phyloP scores from a whole-genome alignment of 2,329 filamentous ascomycete genomes.

The Fusarium heterosporum region DNA sequence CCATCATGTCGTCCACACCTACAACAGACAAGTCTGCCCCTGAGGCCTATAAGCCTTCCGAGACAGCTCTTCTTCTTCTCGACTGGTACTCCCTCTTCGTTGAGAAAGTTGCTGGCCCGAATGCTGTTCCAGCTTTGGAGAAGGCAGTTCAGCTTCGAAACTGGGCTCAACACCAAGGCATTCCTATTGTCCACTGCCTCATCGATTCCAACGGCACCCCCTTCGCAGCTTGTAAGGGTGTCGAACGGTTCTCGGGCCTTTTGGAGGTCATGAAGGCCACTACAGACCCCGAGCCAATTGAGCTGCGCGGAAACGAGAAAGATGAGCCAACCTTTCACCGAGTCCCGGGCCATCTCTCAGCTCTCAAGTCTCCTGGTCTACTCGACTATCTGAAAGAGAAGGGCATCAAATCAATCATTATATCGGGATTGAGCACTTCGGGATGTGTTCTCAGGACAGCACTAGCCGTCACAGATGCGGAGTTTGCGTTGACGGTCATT shows the following conservation, averaged over 20 bases:
- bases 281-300: conserved; percentile 2
- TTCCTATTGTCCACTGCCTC: conserved; percentile 7
- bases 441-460: conserved; percentile 8
- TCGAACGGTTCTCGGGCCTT: not conserved
- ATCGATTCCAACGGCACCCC: not conserved
- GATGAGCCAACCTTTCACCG: not conserved
- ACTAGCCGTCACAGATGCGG: not conserved
- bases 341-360: not conserved
- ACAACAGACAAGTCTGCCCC: not conserved
- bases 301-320: not conserved
- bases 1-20: not conserved
- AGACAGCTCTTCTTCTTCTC: conserved; percentile 5
- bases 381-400: not conserved
- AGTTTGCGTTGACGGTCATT: conserved; percentile 6
- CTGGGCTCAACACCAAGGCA: conserved; percentile 10
- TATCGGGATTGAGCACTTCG: conserved; percentile 3
- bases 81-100: conserved; percentile 13
- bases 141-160: not conserved
- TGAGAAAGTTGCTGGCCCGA: not conserved
- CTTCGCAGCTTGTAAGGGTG: not conserved
- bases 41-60: not conserved
- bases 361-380: not conserved
- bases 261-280: conserved; percentile 1
- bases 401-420: not conserved
- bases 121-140: not conserved